Percentiles rank a stretch among this genome's conserved stretches.
Evolutionary conservation across 2,329 filamentous ascomycete species (phyloP).

Genomic region (Aspergillus texensis): DNA sequence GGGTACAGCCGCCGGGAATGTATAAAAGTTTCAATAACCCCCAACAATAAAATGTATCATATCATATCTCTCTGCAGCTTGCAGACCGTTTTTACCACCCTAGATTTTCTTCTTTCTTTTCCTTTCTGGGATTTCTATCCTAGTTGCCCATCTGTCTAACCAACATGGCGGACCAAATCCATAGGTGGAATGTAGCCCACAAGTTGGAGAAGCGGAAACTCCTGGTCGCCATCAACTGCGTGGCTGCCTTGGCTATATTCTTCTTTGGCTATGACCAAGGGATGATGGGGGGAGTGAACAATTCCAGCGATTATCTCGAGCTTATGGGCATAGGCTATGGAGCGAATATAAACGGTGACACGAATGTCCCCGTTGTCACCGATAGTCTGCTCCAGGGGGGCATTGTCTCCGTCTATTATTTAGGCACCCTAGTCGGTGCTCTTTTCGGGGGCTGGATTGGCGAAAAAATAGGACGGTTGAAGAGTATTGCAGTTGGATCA

Average conservation of each 20-base stretch:
- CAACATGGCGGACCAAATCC: slow-evolving; percentile 32
- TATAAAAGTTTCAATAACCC: not conserved
- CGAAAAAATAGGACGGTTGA: slow-evolving; percentile 64
- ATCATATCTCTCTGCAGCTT: not conserved
- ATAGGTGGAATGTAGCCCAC: slow-evolving; percentile 54
- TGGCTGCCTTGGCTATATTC: slow-evolving; percentile 68
- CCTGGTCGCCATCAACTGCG: slow-evolving; percentile 63
- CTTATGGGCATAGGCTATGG: slow-evolving; percentile 67
- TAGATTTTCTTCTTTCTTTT: not conserved
- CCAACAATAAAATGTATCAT: not conserved
- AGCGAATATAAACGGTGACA: slow-evolving; percentile 47
- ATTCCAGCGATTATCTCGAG: slow-evolving; percentile 64
- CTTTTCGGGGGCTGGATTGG: slow-evolving; percentile 66
- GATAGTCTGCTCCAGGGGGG: slow-evolving; percentile 66
- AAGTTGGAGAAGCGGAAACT: slow-evolving; percentile 59
- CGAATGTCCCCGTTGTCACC: slow-evolving; percentile 56
- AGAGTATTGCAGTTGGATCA: slow-evolving; percentile 63
- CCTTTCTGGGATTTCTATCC: not conserved
- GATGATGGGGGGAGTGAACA: slow-evolving; percentile 68
- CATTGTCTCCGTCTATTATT: slow-evolving; percentile 62
- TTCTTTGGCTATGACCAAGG: slow-evolving; percentile 66
- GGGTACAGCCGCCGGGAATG: not conserved
- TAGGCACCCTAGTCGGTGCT: slow-evolving; percentile 66
- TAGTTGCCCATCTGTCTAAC: not conserved
- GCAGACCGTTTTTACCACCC: not conserved